Evolutionary conservation across 805 yeast genomes (phyloP).

Genomic region (Hagleromyces aurorensis): DNA sequence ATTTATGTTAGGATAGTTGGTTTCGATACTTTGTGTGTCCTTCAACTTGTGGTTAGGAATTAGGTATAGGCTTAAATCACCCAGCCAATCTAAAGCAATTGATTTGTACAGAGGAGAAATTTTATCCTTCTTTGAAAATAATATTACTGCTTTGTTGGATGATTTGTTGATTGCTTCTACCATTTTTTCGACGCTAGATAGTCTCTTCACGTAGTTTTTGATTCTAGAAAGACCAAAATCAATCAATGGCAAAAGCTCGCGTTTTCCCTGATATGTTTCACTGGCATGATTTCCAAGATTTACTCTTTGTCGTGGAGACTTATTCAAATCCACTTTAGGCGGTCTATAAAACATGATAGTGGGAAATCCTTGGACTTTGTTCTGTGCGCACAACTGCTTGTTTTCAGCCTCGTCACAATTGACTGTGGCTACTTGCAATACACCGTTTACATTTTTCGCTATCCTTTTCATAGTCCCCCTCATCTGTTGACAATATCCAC

Average conservation of each 20-base stretch:
- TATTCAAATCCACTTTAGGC: conserved; percentile 43
- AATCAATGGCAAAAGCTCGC: conserved; percentile 47
- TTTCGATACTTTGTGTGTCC: conserved; percentile 4
- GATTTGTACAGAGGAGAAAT: conserved; percentile 53
- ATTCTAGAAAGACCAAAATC: conserved; percentile 49
- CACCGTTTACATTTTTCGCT: conserved; percentile 49
- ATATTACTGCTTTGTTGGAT: conserved; percentile 36
- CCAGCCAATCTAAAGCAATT: conserved; percentile 63
- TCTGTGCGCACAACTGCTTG: conserved; percentile 57
- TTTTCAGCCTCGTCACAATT: conserved; percentile 73
- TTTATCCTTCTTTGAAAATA: conserved; percentile 43
- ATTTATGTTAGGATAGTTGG: conserved; percentile 19
- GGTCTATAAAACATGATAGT: conserved; percentile 79
- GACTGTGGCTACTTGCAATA: conserved; percentile 68
- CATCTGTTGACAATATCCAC: conserved; percentile 82
- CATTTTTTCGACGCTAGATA: conserved; percentile 32
- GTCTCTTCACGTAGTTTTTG: conserved; percentile 56
- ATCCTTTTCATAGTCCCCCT: conserved; percentile 57
- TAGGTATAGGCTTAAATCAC: conserved; percentile 41
- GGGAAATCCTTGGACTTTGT: conserved; percentile 73
- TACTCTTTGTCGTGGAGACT: conserved; percentile 12
- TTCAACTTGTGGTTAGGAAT: conserved; percentile 27
- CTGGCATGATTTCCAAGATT: conserved; percentile 35
- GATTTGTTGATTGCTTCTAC: conserved; percentile 17
- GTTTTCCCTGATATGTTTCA: conserved; percentile 55